phyloP scores from a whole-genome alignment of 345 rosid genomes.

The Ceriops zippeliana region DNA sequence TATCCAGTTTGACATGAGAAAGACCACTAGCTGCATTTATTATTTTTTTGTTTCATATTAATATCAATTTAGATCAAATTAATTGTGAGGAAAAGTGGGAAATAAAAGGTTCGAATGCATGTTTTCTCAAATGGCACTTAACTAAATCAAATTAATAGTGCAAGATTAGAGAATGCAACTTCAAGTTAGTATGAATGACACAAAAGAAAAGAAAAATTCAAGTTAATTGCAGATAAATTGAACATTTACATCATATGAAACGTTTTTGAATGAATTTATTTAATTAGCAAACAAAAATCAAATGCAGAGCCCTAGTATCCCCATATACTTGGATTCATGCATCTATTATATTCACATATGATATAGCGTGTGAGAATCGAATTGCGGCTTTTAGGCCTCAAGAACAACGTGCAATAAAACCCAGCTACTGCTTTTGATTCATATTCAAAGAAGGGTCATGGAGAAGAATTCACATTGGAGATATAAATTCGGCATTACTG shows the following conservation, averaged over 20 bases:
- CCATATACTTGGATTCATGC: neutral
- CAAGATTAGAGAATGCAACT: too few relatives aligned
- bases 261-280: too few relatives aligned
- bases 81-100: too few relatives aligned
- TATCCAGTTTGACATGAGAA: conserved; percentile 6
- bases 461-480: neutral
- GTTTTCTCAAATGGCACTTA: too few relatives aligned
- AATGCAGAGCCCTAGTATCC: neutral
- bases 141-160: too few relatives aligned
- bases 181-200: neutral
- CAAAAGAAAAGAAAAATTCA: neutral
- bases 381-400: conserved; percentile 11
- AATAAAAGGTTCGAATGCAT: too few relatives aligned
- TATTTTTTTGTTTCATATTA: too few relatives aligned
- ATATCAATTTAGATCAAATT: too few relatives aligned
- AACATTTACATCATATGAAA: too few relatives aligned
- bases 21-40: neutral
- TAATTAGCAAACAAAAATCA: neutral
- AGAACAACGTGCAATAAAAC: conserved; percentile 16
- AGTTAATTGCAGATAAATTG: too few relatives aligned
- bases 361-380: conserved; percentile 12
- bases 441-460: neutral
- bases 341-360: neutral
- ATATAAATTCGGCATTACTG: neutral
- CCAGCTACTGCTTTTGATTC: neutral